Base-by-base conservation (phyloP, 768 basidiomycete species). In the Tulasnella sp. region DNA sequence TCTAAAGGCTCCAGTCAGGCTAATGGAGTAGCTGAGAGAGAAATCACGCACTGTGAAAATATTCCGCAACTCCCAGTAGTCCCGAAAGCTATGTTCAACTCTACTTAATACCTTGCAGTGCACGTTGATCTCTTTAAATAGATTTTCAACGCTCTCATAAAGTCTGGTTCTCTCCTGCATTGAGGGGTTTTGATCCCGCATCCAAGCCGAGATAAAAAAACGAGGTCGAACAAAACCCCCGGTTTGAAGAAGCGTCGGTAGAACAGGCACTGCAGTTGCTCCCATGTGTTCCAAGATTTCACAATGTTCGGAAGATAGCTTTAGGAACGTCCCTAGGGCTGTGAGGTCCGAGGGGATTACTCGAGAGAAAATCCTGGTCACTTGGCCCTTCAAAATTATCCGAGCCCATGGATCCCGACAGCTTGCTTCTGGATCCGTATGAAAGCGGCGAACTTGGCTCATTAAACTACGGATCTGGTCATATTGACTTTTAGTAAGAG, bases 281-380 rank as follows among this genome's bases (percentile, higher is more conserved):
- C 61, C 32, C 61, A 67, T 67, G 61, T 67, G 61, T 67, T 67
- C 13, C n/a, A 67, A 26, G 32, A 67, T 67, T n/a, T 67, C 61
- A 29, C 61, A 67, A 67, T 67, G 61, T 32, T 67, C 61, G 32
- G 61, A 67, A 32, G 61, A 29, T 67, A 11, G 13, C 4, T 2
- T 29, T 5, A 67, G 61, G 61, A 26, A 26, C n/a, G 7, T 67
- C 61, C 32, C 61, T n/a, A 67, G 9, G 5, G 3, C 13, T n/a
- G 26, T n/a, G 61, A 67, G 61, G 11, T 67, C 61, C 10, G 32
- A 67, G 2, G 61, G 61, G 26, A 67, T 67, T 26, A 67, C n/a
- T 15, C 61, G n/a, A 13, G 26, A 29, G 15, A 67, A 67, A 11
- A 32, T 29, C 61, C 26, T 29, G 32, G n/a, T 67, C 26, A 67